phyloP scores from a whole-genome alignment of 352 stramenopile genomes.

The Phytopythium chamaehyphon region DNA sequence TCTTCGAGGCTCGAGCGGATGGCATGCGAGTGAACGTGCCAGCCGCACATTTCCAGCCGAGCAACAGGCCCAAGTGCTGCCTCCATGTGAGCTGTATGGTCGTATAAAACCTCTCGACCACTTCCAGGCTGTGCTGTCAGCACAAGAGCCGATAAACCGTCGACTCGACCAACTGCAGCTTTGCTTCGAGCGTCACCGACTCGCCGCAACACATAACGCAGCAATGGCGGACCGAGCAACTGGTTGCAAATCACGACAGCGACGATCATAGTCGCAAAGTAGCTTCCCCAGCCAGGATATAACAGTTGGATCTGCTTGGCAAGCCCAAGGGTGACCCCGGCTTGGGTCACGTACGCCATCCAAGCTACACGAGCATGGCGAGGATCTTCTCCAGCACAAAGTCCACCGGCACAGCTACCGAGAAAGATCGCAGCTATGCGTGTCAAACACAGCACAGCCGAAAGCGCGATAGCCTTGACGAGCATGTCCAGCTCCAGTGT shows the following conservation, averaged over 20 bases:
- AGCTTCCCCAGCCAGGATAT: constrained; percentile 64
- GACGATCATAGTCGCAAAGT: constrained; percentile 75
- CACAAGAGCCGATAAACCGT: constrained; percentile 45
- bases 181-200: constrained; percentile 49
- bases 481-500: constrained; percentile 66
- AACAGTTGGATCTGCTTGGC: constrained; percentile 71
- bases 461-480: constrained; percentile 48
- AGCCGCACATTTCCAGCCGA: constrained; percentile 54
- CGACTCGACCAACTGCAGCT: constrained; percentile 54
- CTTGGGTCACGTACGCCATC: constrained; percentile 78
- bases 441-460: constrained; percentile 46
- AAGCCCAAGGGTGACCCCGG: constrained; percentile 59
- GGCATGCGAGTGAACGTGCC: constrained; percentile 45
- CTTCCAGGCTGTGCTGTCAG: constrained; percentile 17
- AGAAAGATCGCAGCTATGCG: constrained; percentile 56
- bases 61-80: constrained; percentile 23
- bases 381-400: constrained; percentile 37
- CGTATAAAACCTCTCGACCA: constrained; percentile 5
- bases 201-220: constrained; percentile 49
- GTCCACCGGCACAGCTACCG: constrained; percentile 46
- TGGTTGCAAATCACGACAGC: constrained; percentile 72
- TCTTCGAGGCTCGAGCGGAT: constrained; percentile 24
- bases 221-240: constrained; percentile 48
- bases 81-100: constrained; percentile 1
- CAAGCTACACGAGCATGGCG: constrained; percentile 47